Conservation (phyloP, 352 stramenopile genomes). For the Globisporangium viniferum region DNA sequence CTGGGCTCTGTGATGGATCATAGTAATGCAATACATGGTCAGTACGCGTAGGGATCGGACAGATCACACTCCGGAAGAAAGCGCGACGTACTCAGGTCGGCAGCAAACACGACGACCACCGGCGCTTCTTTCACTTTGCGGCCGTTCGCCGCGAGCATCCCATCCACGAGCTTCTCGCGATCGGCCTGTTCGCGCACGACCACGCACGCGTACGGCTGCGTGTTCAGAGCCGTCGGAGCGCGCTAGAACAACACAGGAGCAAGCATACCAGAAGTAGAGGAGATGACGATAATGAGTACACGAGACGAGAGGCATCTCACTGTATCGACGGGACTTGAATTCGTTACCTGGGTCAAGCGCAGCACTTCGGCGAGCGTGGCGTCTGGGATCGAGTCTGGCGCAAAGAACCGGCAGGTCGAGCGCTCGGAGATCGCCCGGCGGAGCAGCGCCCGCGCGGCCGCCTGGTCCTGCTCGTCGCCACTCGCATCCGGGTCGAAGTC, state of each 20-base stretch:
- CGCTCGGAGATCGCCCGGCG: slow-evolving; percentile 13
- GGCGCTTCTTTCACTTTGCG: slow-evolving; percentile 75
- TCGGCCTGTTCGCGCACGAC: slow-evolving; percentile 68
- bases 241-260: slow-evolving; percentile 24
- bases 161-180: slow-evolving; percentile 58
- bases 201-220: slow-evolving; percentile 74
- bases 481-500: not conserved
- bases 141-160: slow-evolving; percentile 77
- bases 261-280: not conserved
- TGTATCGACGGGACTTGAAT: not conserved
- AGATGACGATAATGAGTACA: not conserved
- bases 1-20: slow-evolving; percentile 48
- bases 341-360: slow-evolving; percentile 50
- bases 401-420: slow-evolving; percentile 15
- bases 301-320: not conserved
- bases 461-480: not conserved
- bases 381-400: slow-evolving; percentile 33
- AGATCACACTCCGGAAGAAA: too few species aligned
- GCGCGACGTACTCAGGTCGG: slow-evolving; percentile 48
- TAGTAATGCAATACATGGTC: not conserved
- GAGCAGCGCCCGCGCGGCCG: slow-evolving; percentile 3
- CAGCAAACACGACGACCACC: slow-evolving; percentile 75
- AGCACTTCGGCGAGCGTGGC: slow-evolving; percentile 60
- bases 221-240: slow-evolving; percentile 76
- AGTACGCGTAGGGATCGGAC: not conserved